Conservation (phyloP, 2,329 filamentous ascomycete genomes). For the Chaetomiaceae sp. region DNA sequence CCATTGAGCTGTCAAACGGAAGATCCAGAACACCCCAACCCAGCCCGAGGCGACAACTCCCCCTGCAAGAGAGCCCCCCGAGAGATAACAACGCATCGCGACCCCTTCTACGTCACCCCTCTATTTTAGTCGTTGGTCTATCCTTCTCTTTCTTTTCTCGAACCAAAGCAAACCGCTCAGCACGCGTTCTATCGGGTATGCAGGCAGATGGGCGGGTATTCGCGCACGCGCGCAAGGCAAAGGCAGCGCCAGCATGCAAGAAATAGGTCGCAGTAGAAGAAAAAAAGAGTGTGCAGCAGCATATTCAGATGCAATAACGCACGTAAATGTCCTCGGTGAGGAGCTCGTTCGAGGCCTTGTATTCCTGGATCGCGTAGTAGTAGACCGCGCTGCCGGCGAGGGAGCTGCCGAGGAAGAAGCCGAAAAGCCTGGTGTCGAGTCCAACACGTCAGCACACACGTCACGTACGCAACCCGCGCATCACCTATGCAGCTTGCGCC, state of each 20-base stretch:
- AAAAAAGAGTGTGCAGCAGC: constrained; percentile 14
- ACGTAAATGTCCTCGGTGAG: constrained; percentile 95
- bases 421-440: constrained; percentile 84
- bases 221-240: neutral
- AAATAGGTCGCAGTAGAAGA: too few relatives aligned
- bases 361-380: constrained; percentile 89
- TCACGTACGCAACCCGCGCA: neutral
- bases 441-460: constrained; percentile 7
- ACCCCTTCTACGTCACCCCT: neutral
- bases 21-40: neutral
- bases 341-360: constrained; percentile 87
- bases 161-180: neutral
- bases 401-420: constrained; percentile 81
- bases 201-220: neutral
- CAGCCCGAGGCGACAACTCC: neutral
- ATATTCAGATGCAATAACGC: constrained; percentile 46
- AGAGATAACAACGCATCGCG: too few relatives aligned
- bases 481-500: neutral
- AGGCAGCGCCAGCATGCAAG: neutral
- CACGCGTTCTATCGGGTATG: neutral
- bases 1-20: neutral
- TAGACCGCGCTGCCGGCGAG: constrained; percentile 77
- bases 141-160: neutral
- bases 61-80: too few relatives aligned
- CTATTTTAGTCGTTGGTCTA: neutral